Evolutionary conservation across 768 basidiomycete genomes (phyloP).

Genomic region (Tremella yokohamensis): DNA sequence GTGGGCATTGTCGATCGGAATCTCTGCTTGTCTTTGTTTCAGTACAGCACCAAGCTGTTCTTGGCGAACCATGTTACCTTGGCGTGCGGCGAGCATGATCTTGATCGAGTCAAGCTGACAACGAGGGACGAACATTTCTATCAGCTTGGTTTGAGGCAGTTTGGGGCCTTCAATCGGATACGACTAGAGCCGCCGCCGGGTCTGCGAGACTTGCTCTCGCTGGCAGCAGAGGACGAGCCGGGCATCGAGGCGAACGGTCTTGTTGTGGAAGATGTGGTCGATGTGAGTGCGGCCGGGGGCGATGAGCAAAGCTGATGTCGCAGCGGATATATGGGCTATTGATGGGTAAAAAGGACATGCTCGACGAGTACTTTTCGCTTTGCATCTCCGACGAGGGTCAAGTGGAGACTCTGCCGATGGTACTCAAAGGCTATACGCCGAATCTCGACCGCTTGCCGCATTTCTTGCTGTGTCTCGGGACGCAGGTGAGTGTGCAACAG

Average conservation of each 20-base stretch:
- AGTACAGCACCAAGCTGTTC: slow-evolving; percentile 83
- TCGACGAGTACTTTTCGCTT: slow-evolving; percentile 85
- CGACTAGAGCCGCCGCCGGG: slow-evolving; percentile 79
- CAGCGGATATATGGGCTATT: slow-evolving; percentile 31
- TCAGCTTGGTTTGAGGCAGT: slow-evolving; percentile 86
- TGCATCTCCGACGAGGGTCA: slow-evolving; percentile 61
- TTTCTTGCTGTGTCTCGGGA: slow-evolving; percentile 85
- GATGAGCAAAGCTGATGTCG: slow-evolving; percentile 1
- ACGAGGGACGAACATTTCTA: slow-evolving; percentile 88
- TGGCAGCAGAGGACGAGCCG: slow-evolving; percentile 73
- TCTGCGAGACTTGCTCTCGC: slow-evolving; percentile 64
- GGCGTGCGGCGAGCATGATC: slow-evolving; percentile 61
- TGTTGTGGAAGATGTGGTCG: slow-evolving; percentile 62
- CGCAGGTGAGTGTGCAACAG: slow-evolving; percentile 61
- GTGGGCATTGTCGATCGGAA: slow-evolving; percentile 82
- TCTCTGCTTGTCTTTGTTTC: slow-evolving; percentile 73
- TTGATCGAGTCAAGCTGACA: slow-evolving; percentile 2
- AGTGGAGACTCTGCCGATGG: slow-evolving; percentile 73
- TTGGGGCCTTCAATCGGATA: slow-evolving; percentile 72
- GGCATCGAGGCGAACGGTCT: slow-evolving; percentile 57
- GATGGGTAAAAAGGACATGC: slow-evolving; percentile 65
- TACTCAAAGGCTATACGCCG: slow-evolving; percentile 83
- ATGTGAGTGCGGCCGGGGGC: slow-evolving; percentile 57
- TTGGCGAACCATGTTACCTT: slow-evolving; percentile 79
- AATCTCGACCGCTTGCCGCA: slow-evolving; percentile 84